phyloP scores from a whole-genome alignment of 2,329 filamentous ascomycete genomes.

The Sphaerulina populicola region DNA sequence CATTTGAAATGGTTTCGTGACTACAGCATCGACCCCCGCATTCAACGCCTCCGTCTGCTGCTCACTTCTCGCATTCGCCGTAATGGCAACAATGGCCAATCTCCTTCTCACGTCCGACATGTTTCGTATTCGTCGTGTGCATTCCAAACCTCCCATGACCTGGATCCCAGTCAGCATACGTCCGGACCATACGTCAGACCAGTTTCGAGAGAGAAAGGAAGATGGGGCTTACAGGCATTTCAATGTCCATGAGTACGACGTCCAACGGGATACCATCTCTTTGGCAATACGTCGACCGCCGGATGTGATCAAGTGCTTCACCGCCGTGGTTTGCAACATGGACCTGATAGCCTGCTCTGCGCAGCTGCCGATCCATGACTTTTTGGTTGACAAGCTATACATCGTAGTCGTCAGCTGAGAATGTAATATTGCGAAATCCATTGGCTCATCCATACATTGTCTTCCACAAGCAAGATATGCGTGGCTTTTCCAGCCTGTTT shows the following conservation, averaged over 20 bases:
- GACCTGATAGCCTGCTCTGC: constrained; percentile 19
- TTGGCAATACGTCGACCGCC: constrained; percentile 7
- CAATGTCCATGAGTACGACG: constrained; percentile 29
- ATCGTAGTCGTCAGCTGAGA: constrained; percentile 28
- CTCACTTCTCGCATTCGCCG: constrained; percentile 60
- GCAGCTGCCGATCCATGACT: constrained; percentile 22
- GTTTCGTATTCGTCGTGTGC: constrained; percentile 21
- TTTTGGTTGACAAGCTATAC: constrained; percentile 50
- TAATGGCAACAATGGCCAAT: constrained; percentile 67
- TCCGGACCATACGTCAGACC: too few relatives aligned
- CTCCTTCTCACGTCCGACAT: constrained; percentile 39
- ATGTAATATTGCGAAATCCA: constrained; percentile 62
- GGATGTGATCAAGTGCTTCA: constrained; percentile 24
- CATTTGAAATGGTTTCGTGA: constrained; percentile 31
- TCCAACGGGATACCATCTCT: constrained; percentile 11
- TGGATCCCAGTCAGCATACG: too few relatives aligned
- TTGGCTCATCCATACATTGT: constrained; percentile 48
- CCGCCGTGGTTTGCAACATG: constrained; percentile 24
- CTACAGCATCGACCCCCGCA: constrained; percentile 61
- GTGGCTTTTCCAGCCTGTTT: constrained; percentile 33
- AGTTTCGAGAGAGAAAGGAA: too few relatives aligned
- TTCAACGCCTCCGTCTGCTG: constrained; percentile 50
- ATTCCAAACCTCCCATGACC: constrained; percentile 27
- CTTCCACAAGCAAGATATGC: constrained; percentile 26
- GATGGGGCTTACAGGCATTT: constrained; percentile 22